Percentiles rank a stretch among this genome's conserved stretches.
These are phyloP conservation scores for Myxozyma nipponensis DNA, from an alignment of 805 yeast species.

Conservation along the genomic window DNA sequence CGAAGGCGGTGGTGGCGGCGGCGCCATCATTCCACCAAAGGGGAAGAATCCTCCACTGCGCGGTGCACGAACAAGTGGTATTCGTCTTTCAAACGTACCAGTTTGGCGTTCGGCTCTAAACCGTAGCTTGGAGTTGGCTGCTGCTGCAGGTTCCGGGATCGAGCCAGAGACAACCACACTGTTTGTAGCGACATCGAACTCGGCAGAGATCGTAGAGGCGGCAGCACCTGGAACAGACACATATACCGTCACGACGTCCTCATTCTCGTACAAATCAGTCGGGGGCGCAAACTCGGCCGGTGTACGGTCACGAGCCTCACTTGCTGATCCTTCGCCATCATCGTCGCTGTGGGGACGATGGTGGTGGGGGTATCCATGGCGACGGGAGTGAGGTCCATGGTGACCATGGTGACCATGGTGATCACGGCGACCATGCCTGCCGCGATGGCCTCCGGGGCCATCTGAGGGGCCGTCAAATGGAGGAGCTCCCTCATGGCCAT, in stretches of 20 bases:
- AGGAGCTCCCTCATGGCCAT: background rate
- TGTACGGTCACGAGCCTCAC: background rate
- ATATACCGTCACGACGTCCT: constrained; percentile 42
- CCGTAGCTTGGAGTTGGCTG: constrained; percentile 26
- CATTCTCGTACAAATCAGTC: constrained; percentile 46
- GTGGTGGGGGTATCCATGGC: background rate
- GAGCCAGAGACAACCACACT: constrained; percentile 45
- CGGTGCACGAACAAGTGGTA: too few relatives aligned
- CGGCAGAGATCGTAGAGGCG: constrained; percentile 38
- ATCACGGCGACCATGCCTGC: background rate
- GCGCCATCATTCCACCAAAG: background rate
- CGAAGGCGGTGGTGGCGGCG: constrained; percentile 24
- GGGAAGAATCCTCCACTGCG: too few relatives aligned
- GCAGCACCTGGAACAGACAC: constrained; percentile 50
- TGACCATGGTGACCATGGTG: background rate
- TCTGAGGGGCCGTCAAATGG: background rate
- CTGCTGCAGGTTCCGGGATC: constrained; percentile 3
- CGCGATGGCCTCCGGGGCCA: background rate
- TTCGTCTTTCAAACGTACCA: constrained; percentile 45
- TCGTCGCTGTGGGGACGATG: constrained; percentile 4
- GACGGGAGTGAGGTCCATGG: background rate
- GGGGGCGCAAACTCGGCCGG: constrained; percentile 40
- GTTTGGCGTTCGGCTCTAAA: constrained; percentile 37
- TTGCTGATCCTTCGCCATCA: background rate
- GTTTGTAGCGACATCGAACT: constrained; percentile 46